Evolutionary conservation across 331 rosid species (phyloP).

Genomic region (Spiraea crenata): DNA sequence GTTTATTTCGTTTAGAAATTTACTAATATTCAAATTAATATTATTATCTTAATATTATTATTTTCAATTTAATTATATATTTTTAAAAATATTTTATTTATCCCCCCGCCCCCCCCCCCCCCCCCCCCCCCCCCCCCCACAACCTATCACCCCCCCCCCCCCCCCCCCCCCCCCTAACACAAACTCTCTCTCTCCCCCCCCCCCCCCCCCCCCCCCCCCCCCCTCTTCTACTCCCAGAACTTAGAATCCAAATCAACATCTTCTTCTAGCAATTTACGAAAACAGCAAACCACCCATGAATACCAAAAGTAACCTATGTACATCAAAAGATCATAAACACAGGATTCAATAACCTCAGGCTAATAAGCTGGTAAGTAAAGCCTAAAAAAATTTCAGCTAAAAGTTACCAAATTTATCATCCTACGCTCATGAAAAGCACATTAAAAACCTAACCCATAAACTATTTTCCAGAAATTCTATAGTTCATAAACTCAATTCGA

Average conservation of each 20-base stretch:
- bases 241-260: background rate
- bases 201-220: no score
- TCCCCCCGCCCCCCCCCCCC: no score
- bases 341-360: background rate
- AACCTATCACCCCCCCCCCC: no score
- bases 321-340: background rate
- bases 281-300: conserved; percentile 13
- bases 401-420: background rate
- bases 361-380: background rate
- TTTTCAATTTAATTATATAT: no score
- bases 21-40: no score
- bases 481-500: conserved; percentile 14
- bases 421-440: background rate
- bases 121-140: no score
- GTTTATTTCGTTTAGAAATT: no score
- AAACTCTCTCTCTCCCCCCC: no score
- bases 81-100: no score
- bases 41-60: no score
- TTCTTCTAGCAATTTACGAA: background rate
- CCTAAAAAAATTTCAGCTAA: background rate
- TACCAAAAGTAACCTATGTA: background rate
- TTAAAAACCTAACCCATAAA: background rate
- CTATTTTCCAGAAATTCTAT: background rate
- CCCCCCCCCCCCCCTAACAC: no score
- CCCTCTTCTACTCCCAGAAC: no score